Conservation (phyloP, 75 land plant species). For the Pinus taeda region DNA sequence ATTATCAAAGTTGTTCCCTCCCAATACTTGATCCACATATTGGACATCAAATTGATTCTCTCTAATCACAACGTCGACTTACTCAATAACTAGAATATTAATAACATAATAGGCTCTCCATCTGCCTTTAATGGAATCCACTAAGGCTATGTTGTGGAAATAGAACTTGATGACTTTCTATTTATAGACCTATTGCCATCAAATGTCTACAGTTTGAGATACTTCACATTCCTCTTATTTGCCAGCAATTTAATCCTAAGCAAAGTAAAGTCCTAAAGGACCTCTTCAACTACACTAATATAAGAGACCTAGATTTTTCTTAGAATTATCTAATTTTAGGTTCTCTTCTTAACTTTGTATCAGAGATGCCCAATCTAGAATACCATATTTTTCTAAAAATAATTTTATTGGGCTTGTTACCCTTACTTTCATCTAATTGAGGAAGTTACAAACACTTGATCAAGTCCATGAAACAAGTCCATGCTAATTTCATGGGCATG, state of each 20-base stretch:
- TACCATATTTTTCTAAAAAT: slow-evolving; percentile 42
- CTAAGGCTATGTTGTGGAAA: slow-evolving; percentile 11
- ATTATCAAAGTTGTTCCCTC: background rate
- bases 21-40: background rate
- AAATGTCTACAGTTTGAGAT: slow-evolving; percentile 31
- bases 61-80: background rate
- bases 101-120: background rate
- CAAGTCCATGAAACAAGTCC: too few relatives aligned
- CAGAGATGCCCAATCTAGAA: slow-evolving; percentile 22
- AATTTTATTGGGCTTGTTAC: slow-evolving; percentile 59
- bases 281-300: slow-evolving; percentile 19
- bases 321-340: slow-evolving; percentile 37
- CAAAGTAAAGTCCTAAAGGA: slow-evolving; percentile 22
- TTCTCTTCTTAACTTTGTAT: slow-evolving; percentile 21
- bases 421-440: slow-evolving; percentile 28
- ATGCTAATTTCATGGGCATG: slow-evolving; percentile 37
- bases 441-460: slow-evolving; percentile 25
- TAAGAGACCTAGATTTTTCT: slow-evolving; percentile 18
- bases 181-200: slow-evolving; percentile 48
- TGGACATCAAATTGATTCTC: background rate
- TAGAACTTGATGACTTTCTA: slow-evolving; percentile 28
- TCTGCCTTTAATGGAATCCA: slow-evolving; percentile 36
- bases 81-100: background rate
- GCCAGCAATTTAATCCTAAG: slow-evolving; percentile 32
- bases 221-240: slow-evolving; percentile 38